A percentile compares a stretch with the other conserved stretches of the same genome.
Conservation (phyloP, 495 filamentous ascomycete genomes). For the Hypoxylon lienhwacheense region DNA sequence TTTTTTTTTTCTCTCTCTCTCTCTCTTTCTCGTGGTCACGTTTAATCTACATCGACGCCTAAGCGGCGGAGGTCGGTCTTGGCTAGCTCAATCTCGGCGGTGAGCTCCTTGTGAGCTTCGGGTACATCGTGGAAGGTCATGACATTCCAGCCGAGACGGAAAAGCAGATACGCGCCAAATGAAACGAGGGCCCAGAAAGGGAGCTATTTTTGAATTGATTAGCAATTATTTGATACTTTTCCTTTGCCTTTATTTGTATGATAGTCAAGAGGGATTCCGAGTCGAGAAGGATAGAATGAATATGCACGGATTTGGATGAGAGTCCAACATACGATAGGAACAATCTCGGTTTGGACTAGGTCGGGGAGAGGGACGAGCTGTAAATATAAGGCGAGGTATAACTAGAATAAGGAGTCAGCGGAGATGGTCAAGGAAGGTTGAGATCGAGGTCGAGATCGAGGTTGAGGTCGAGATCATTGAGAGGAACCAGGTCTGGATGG, state of each 20-base stretch:
- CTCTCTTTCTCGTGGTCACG: neutral
- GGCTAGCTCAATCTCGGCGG: slow-evolving; percentile 75
- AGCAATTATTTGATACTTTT: slow-evolving; percentile 4
- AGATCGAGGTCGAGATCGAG: neutral
- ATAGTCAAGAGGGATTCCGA: neutral
- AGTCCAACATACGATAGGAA: slow-evolving; percentile 63
- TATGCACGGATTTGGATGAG: slow-evolving; percentile 2
- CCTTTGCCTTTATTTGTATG: neutral
- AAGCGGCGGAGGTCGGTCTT: slow-evolving; percentile 65
- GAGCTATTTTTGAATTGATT: slow-evolving; percentile 54
- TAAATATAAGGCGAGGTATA: slow-evolving; percentile 86
- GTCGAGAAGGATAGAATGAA: neutral
- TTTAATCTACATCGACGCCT: slow-evolving; percentile 72
- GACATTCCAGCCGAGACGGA: slow-evolving; percentile 87
- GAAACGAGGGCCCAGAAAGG: slow-evolving; percentile 91
- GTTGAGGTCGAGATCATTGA: neutral
- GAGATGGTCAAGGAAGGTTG: neutral
- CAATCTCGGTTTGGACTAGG: slow-evolving; percentile 68
- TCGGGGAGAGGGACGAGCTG: slow-evolving; percentile 81
- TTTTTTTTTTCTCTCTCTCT: no score
- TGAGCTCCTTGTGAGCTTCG: slow-evolving; percentile 84
- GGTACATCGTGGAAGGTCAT: slow-evolving; percentile 96
- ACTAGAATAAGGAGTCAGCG: slow-evolving; percentile 47
- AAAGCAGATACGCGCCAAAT: slow-evolving; percentile 91
- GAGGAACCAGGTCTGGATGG: neutral